Base-by-base conservation (phyloP, 2,329 filamentous ascomycete genomes). In the Bipolaris bicolor region DNA sequence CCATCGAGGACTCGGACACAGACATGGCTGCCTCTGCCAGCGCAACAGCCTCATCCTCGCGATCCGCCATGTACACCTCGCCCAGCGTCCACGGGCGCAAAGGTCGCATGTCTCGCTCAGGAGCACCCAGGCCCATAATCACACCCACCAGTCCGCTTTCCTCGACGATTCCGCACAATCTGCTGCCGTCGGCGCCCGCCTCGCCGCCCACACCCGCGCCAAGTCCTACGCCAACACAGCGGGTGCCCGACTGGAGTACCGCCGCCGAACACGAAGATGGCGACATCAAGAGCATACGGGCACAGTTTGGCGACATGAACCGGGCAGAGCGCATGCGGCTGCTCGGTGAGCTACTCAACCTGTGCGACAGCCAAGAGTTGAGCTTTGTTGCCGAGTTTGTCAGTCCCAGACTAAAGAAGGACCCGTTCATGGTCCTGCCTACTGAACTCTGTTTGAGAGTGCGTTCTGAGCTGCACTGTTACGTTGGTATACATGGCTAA, bases 311-410 rank as follows among this genome's bases (percentile, higher is more conserved):
- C 69, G 86, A 88, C 52, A 88, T 92, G 76, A 89, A 88, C 56
- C 86, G 88, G 22, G 85, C 87, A 0, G 90, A 94, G 77, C 87
- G 91, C 55, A 90, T 92, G 68, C 86, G 90, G 37, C 86, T 96
- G 68, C 81, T 99, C 57, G 91, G 91, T 49, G 93, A 97, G 73
- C 82, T 99, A 55, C 81, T 99, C 63, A 96, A 96, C 71, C 85
- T 97, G 67, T 99, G 95, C 80, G 96, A 96, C 67, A 97, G 91
- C 69, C 92, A 96, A 71, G 90, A 96, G 76, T 83, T 99, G 65
- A 97, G 92, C 77, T 98, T 97, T 74, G 93, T 99, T 18, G 92
- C 96, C 67, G 92, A 96, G 75, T 96, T 97, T 77, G 94, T 99
- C 66, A 94, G 92, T 75, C 95, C 95, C 26, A 81, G 96, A 61